These are phyloP conservation scores for Colletotrichum spinosum DNA, from an alignment of 2,329 filamentous ascomycete genomes.

Conservation along the genomic window DNA sequence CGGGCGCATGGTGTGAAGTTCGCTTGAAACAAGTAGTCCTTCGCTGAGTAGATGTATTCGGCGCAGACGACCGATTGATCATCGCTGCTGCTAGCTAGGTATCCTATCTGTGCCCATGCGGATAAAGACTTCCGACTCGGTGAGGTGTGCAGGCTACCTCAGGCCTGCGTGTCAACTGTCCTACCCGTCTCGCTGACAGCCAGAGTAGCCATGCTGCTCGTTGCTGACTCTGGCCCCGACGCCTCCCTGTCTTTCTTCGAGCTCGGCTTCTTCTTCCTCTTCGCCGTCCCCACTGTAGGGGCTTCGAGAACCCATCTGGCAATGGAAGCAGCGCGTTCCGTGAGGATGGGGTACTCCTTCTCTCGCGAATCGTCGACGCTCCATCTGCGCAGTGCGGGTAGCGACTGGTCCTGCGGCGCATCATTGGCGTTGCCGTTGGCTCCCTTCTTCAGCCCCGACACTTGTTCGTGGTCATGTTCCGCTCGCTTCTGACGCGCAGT, in stretches of 20 bases:
- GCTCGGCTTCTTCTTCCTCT: conserved; percentile 49
- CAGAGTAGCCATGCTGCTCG: background rate
- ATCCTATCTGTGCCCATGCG: background rate
- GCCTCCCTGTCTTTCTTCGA: conserved; percentile 11
- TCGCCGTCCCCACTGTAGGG: conserved; percentile 54
- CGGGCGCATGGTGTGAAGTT: background rate
- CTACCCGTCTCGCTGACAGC: conserved; percentile 9
- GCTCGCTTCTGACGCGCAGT: conserved; percentile 68
- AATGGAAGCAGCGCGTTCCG: conserved; percentile 76
- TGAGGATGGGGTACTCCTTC: conserved; percentile 78
- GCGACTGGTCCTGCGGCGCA: background rate
- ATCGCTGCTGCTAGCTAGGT: no score
- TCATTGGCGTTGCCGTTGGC: conserved; percentile 40
- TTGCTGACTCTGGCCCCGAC: background rate
- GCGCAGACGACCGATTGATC: no score
- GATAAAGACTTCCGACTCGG: background rate
- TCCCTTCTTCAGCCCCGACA: conserved; percentile 31
- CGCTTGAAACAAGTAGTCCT: background rate
- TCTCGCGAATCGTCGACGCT: conserved; percentile 74
- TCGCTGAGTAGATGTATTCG: no score
- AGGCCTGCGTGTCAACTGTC: conserved; percentile 18
- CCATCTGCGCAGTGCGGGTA: conserved; percentile 62
- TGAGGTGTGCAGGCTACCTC: background rate
- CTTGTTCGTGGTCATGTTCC: conserved; percentile 61
- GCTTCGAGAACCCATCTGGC: conserved; percentile 76